These are phyloP conservation scores for Nidularia sp. DNA, from an alignment of 768 basidiomycete genomes.

Conservation along the genomic window DNA sequence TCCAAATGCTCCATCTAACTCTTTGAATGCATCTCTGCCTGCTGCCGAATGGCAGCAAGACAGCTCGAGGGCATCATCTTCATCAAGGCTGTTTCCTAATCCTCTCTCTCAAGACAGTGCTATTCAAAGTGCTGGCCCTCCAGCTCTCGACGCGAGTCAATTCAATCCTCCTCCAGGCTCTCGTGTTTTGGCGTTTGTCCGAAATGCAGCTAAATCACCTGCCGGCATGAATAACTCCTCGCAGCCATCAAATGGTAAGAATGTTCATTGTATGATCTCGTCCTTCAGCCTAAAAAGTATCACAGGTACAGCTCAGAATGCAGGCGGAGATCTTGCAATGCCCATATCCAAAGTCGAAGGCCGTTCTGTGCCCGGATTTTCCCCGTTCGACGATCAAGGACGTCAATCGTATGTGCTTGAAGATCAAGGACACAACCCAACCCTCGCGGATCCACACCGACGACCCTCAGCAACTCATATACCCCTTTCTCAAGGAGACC, in stretches of 20 bases:
- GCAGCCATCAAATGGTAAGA: conserved; percentile 20
- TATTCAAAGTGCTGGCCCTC: conserved; percentile 7
- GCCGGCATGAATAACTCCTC: conserved; percentile 8
- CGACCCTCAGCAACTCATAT: conserved; percentile 9
- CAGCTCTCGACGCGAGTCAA: conserved; percentile 17
- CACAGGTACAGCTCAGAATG: too few species aligned
- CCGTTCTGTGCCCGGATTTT: conserved; percentile 36
- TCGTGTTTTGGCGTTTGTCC: conserved; percentile 44
- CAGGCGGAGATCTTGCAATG: too few species aligned
- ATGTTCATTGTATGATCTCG: too few species aligned
- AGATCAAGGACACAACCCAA: neutral
- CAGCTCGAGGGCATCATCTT: too few species aligned
- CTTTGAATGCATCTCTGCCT: too few species aligned
- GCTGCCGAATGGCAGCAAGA: too few species aligned
- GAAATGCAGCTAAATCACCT: conserved; percentile 25
- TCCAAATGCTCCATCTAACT: too few species aligned
- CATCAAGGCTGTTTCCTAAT: neutral
- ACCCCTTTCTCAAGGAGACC: conserved; percentile 11
- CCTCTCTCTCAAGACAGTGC: neutral
- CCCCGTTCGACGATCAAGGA: conserved; percentile 52
- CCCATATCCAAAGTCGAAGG: conserved; percentile 16
- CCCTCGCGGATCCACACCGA: conserved; percentile 7
- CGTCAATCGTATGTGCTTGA: conserved; percentile 11
- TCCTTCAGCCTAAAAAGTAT: too few species aligned
- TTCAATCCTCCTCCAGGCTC: conserved; percentile 50